Percentiles rank a stretch among this genome's conserved stretches.
These are phyloP conservation scores for Mimosa pudica DNA, from an alignment of 306 rosid genomes.

Conservation along the genomic window DNA sequence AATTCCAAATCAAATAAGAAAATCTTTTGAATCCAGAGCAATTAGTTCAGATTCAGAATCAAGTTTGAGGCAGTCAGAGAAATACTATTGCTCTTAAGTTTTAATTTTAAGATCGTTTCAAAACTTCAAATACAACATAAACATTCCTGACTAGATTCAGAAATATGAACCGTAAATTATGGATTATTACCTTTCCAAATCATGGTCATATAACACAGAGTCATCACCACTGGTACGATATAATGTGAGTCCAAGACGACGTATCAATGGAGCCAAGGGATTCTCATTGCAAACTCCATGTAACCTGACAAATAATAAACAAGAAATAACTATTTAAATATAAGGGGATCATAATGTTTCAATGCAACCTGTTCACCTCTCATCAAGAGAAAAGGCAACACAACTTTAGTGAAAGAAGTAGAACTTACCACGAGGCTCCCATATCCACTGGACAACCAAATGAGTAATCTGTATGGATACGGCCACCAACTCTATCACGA, in stretches of 20 bases:
- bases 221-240: conserved; percentile 88
- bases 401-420: neutral
- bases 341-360: neutral
- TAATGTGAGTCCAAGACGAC: conserved; percentile 69
- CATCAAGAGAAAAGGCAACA: neutral
- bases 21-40: neutral
- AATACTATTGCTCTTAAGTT: neutral
- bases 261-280: conserved; percentile 87
- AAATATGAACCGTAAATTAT: neutral
- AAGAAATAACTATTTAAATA: conserved; percentile 13
- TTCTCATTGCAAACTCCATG: conserved; percentile 90
- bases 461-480: conserved; percentile 78
- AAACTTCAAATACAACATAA: conserved; percentile 28
- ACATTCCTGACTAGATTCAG: conserved; percentile 16
- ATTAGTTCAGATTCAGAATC: conserved; percentile 4
- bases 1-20: neutral
- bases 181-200: conserved; percentile 72
- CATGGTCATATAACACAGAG: conserved; percentile 92
- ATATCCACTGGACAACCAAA: conserved; percentile 88
- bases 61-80: neutral
- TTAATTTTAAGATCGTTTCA: conserved; percentile 10
- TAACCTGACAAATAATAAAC: conserved; percentile 53
- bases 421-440: conserved; percentile 86
- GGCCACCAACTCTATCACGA: conserved; percentile 82
- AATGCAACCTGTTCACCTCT: conserved; percentile 10